Base-by-base conservation (phyloP, 2,329 filamentous ascomycete species). In the Albophoma yamanashiensis region DNA sequence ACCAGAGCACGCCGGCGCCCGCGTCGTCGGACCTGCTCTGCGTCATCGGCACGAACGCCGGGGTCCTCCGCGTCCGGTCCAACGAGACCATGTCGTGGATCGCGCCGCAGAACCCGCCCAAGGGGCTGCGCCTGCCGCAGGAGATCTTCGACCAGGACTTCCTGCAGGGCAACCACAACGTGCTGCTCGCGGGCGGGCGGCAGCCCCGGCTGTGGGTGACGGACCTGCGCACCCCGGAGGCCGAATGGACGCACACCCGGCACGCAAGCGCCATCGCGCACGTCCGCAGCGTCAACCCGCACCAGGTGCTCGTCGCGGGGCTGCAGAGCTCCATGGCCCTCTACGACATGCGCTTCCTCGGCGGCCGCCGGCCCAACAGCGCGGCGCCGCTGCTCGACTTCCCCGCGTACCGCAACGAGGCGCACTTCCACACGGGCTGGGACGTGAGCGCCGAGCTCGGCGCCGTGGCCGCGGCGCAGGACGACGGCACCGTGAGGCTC, bases 231-330 rank as follows among this genome's bases (percentile, higher is more conserved):
- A 63, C 69, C 1, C 68, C 74, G 1, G 64, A 69, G 42, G 61
- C 66, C 25, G 64, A 70, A 60, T 74, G 66, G 75, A 66, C 69
- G 1, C 71, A 70, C 47, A 61, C 71, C 1, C 67, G 64, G 17
- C 74, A 78, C 59, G 65, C 68, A 7, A 77, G 74, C 57, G 65
- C 77, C 25, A 75, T 83, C 56, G 74, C 81, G 0, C 80, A 83
- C 60, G 68, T 86, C 39, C 75, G 75, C 40, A 76, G 78, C 58
- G 65, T 85, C 2, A 76, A 78, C 56, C 69, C 71, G 9, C 70
- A 83, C 64, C 78, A 80, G 53, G 71, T 86, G 25, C 71, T 87
- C 2, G 79, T 80, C 4, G 78, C 82, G 0, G 82, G 83, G 1
- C 70, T 84, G 2, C 65, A 70, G 39, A 76, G 75, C 66, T 73